phyloP scores from a whole-genome alignment of 371 early-diverging fungal species.

The Apophysomyces ossiformis region DNA sequence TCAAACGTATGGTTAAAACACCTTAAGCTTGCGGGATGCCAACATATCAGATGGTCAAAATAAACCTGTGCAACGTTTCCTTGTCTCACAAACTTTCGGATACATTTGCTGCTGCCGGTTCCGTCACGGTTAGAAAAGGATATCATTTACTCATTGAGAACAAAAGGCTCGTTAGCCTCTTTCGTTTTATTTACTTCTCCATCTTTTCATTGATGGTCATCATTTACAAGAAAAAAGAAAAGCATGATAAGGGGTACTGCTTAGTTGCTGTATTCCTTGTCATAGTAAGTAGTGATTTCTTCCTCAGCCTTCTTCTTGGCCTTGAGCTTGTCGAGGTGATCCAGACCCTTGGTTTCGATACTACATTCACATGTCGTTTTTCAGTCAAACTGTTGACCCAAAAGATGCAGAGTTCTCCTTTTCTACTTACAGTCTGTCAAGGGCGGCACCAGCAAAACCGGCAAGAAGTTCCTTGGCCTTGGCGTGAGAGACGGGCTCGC shows the following conservation, averaged over 20 bases:
- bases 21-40: no score
- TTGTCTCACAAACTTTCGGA: no score
- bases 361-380: conserved; percentile 8
- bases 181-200: no score
- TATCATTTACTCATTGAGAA: no score
- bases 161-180: no score
- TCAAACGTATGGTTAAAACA: no score
- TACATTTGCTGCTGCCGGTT: no score
- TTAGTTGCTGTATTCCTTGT: conserved; percentile 14
- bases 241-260: not conserved
- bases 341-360: conserved; percentile 58
- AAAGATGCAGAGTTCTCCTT: no score
- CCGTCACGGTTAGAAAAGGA: no score
- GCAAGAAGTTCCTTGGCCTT: conserved; percentile 58
- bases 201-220: not conserved
- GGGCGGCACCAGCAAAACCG: conserved; percentile 54
- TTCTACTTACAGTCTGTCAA: conserved; percentile 48
- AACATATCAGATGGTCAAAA: no score
- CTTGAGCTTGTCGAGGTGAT: conserved; percentile 47
- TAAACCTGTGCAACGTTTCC: no score
- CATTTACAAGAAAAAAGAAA: not conserved
- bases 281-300: conserved; percentile 34
- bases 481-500: conserved; percentile 49
- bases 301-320: conserved; percentile 51
- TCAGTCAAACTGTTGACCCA: no score